Base-by-base conservation (phyloP, 2,329 filamentous ascomycete genomes). In the Talaromyces pinophilus region DNA sequence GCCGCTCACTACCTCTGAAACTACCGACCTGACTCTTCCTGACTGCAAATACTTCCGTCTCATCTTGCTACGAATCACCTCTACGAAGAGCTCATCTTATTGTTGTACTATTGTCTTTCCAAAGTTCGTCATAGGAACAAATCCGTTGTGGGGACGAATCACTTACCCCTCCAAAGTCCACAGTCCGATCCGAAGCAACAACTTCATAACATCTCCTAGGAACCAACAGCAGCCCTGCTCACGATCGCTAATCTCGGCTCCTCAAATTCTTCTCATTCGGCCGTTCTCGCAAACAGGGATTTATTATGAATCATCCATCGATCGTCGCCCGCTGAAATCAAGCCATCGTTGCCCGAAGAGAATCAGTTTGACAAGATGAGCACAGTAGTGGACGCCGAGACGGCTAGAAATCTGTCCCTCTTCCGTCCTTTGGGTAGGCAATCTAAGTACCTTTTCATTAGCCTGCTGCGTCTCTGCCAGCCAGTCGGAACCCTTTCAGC, bases 361-460 rank as follows among this genome's bases (percentile, higher is more conserved):
- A 55, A 28, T 55, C 50, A 28, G 25, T 55, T 17, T 28, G 33
- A 61, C 13, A 48, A 17, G 22, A 77, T 77, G 73, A 71, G 74
- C 59, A 69, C 70, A 61, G 67, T 71, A 46, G 71, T 77, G 70
- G 75, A 78, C 71, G 75, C 77, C 67, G 77, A 76, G 73, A 77
- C 75, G 73, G 77, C 78, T 68, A 76, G 76, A 71, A 72, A 81
- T 66, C 71, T 81, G 73, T 81, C 80, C 67, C 74, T 81, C 59
- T 78, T 81, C 70, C 78, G 79, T 70, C 80, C 80, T 69, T 72
- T 81, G 70, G 80, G 80, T 81, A 76, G 73, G 79, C 59, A 38
- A 38, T 35, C 40, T 59, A 46, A 50, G 5, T 28, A 7, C 40
- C 15, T 17, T 42, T 42, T n/a, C 40, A 42, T 42, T 22, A 44